phyloP scores from a whole-genome alignment of 495 filamentous ascomycete species.

The Choiromyces venosus region DNA sequence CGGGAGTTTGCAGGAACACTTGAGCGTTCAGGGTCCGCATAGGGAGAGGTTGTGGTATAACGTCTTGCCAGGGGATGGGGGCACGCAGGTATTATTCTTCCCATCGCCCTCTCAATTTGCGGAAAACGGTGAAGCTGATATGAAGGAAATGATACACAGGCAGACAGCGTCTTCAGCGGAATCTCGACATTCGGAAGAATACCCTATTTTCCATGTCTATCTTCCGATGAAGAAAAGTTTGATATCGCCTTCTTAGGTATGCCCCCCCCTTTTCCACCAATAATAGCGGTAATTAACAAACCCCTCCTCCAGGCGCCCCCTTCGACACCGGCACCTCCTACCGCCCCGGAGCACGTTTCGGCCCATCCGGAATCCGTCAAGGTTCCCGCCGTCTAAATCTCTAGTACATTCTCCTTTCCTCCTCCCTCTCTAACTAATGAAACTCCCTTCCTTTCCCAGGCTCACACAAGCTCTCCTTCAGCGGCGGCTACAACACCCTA shows the following conservation, averaged over 20 bases:
- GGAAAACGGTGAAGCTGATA: conserved; percentile 4
- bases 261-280: not conserved
- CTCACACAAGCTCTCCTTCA: conserved; percentile 30
- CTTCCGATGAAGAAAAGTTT: conserved; percentile 61
- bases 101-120: not conserved
- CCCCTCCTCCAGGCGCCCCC: conserved; percentile 46
- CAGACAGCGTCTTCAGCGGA: conserved; percentile 66
- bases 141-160: conserved; percentile 45
- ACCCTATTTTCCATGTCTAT: conserved; percentile 70
- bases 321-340: conserved; percentile 65
- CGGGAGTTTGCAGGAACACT: conserved; percentile 25
- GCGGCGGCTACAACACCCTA: conserved; percentile 46
- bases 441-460: conserved; percentile 10
- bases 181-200: conserved; percentile 73
- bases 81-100: conserved; percentile 48
- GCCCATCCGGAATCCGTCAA: conserved; percentile 74
- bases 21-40: conserved; percentile 47
- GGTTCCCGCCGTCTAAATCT: conserved; percentile 53
- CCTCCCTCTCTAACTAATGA: not conserved
- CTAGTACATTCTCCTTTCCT: conserved; percentile 24
- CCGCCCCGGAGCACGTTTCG: conserved; percentile 76
- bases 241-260: conserved; percentile 77
- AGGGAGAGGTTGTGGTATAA: conserved; percentile 52
- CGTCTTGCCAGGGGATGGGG: conserved; percentile 53
- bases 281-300: not conserved